Percentiles rank a stretch among this genome's conserved stretches.
phyloP scores from a whole-genome alignment of 139 green algal species.

The Deuterostichococcus epilithicus region DNA sequence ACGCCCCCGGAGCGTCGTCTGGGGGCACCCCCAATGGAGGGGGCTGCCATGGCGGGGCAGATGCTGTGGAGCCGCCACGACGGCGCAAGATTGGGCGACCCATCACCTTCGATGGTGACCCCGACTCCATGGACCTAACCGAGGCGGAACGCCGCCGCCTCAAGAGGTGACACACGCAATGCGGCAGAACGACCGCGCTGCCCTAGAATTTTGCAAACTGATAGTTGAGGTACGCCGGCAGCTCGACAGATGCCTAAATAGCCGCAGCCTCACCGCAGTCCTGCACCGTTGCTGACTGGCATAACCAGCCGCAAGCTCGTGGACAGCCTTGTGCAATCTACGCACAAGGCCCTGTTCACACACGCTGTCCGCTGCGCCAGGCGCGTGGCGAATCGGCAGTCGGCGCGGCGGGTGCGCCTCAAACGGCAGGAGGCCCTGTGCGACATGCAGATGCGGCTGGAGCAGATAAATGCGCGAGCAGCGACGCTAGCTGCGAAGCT shows the following conservation, averaged over 20 bases:
- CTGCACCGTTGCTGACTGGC: no score
- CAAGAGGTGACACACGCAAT: conserved; percentile 32
- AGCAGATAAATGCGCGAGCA: no score
- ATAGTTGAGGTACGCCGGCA: not conserved
- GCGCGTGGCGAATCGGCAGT: conserved; percentile 41
- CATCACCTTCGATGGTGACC: conserved; percentile 14
- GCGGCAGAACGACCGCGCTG: not conserved
- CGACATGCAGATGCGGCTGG: conserved; percentile 35
- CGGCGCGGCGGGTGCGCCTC: conserved; percentile 27
- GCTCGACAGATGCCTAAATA: not conserved
- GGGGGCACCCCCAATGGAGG: no score
- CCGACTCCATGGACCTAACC: conserved; percentile 15
- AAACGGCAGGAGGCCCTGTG: conserved; percentile 32
- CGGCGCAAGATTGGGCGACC: conserved; percentile 18
- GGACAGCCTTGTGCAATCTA: no score
- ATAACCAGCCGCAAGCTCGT: no score
- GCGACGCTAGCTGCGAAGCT: no score
- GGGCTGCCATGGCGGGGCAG: no score
- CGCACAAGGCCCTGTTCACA: not conserved
- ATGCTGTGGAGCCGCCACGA: not conserved
- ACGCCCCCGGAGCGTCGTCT: no score
- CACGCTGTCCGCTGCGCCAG: conserved; percentile 3
- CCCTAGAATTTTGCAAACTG: not conserved
- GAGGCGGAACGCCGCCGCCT: conserved; percentile 26
- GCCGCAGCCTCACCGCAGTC: not conserved